Evolutionary conservation across 148 eudicot genomes (phyloP), one percentile per base, ranked within the genome.

Genomic region (Limonium bicolor): DNA sequence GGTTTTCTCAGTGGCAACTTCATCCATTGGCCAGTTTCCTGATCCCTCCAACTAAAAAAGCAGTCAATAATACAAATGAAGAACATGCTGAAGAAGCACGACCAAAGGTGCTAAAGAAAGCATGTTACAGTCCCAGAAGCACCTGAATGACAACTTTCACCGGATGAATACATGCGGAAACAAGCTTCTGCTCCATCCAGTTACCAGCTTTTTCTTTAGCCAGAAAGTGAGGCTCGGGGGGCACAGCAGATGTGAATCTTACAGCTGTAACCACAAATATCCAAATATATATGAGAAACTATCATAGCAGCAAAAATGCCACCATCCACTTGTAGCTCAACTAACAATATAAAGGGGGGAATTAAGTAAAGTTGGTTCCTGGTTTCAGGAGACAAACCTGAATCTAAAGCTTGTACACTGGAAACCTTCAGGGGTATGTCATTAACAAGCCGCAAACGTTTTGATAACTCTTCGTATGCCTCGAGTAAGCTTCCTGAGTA

Each of bases 11-110:
- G 90, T 68, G 20, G 82, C 82, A 52, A 67, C 59, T 48, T 80
- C 88, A 69, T 85, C 85, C 87, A 80, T 69, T 41, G 95, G 97
- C 97, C 97, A 90, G 58, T 75, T 84, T 27, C 97, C 95, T 46
- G 97, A 90, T 48, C 97, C 97, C 59, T 90, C 97, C n/a, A n/a
- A n/a, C n/a, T n/a, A n/a, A n/a, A n/a, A n/a, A n/a, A n/a, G n/a
- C n/a, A n/a, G n/a, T n/a, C n/a, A n/a, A n/a, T n/a, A n/a, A n/a
- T n/a, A n/a, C n/a, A n/a, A n/a, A n/a, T n/a, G n/a, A n/a, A 23
- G 44, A 35, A 22, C n/a, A n/a, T n/a, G n/a, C n/a, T n/a, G 19
- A 47, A 18, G 27, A 29, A 33, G n/a, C n/a, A n/a, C n/a, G n/a
- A 52, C 13, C n/a, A n/a, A n/a, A n/a, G n/a, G n/a, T n/a, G n/a